Conservation (phyloP, 768 basidiomycete genomes). For the Dacryopinax primogenitus region DNA sequence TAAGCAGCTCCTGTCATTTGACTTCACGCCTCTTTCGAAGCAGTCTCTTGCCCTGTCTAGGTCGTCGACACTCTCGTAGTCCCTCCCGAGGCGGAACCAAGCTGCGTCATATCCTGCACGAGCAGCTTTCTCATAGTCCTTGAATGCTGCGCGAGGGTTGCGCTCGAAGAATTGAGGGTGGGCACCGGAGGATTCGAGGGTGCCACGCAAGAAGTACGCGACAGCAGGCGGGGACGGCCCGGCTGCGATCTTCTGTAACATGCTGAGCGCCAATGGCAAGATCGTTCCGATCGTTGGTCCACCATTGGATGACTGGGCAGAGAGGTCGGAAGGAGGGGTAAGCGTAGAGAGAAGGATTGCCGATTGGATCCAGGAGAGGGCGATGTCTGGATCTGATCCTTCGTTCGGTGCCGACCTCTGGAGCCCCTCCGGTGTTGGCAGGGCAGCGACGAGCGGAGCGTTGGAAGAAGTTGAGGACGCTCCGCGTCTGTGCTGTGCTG, state of each 20-base stretch:
- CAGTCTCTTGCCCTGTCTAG: conserved; percentile 60
- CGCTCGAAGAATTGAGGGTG: conserved; percentile 44
- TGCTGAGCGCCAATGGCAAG: neutral
- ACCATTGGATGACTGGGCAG: neutral
- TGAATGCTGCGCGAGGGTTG: conserved; percentile 69
- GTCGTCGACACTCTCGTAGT: conserved; percentile 80
- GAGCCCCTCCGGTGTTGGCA: neutral
- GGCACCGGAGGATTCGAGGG: neutral
- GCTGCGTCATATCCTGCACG: conserved; percentile 62
- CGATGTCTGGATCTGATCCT: neutral
- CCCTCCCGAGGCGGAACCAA: conserved; percentile 84
- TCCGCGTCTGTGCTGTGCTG: neutral
- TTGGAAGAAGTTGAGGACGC: neutral
- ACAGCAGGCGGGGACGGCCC: neutral
- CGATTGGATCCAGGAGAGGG: neutral
- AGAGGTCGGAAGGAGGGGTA: neutral
- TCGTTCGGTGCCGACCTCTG: neutral
- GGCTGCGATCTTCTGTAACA: neutral
- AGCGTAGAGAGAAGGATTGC: neutral
- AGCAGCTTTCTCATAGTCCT: conserved; percentile 78
- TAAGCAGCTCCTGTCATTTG: conserved; percentile 62
- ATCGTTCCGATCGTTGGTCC: neutral
- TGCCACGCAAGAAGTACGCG: neutral
- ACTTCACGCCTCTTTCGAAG: conserved; percentile 68
- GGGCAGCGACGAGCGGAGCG: neutral